Evolutionary conservation across 225 moss, liverwort and hornwort genomes (phyloP).

Genomic region (Pseudisothecium myosuroides): DNA sequence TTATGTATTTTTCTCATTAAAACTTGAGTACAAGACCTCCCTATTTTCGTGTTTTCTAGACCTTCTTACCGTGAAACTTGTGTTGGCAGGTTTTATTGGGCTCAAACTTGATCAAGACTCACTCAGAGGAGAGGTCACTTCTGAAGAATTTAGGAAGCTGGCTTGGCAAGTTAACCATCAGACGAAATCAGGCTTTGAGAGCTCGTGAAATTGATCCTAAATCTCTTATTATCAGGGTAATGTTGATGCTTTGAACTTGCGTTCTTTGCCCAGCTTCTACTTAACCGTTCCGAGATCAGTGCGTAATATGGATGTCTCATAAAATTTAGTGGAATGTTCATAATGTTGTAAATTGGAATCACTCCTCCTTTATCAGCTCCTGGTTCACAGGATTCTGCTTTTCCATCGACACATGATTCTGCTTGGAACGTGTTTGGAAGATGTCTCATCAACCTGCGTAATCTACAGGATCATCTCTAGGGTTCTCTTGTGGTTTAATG

Average conservation of each 20-base stretch:
- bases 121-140: constrained; percentile 92
- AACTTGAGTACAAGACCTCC: neutral
- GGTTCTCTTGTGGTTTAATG: neutral
- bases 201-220: constrained; percentile 97
- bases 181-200: constrained; percentile 82
- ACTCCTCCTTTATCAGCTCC: neutral
- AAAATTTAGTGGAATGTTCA: neutral
- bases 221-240: constrained; percentile 76
- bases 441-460: neutral
- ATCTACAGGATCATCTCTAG: neutral
- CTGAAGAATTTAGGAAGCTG: constrained; percentile 95
- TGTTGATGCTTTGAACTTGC: neutral
- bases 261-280: neutral
- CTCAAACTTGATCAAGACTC: constrained; percentile 83
- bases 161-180: constrained; percentile 96
- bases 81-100: constrained; percentile 65
- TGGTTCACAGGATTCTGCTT: neutral
- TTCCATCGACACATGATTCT: neutral
- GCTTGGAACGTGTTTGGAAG: neutral
- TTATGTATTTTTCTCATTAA: neutral
- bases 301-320: neutral
- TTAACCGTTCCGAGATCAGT: neutral
- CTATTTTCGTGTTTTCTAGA: neutral
- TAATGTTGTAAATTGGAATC: neutral
- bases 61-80: neutral